These are phyloP conservation scores for Arthrobotrys conoides DNA, from an alignment of 2,329 filamentous ascomycete species.

Conservation along the genomic window DNA sequence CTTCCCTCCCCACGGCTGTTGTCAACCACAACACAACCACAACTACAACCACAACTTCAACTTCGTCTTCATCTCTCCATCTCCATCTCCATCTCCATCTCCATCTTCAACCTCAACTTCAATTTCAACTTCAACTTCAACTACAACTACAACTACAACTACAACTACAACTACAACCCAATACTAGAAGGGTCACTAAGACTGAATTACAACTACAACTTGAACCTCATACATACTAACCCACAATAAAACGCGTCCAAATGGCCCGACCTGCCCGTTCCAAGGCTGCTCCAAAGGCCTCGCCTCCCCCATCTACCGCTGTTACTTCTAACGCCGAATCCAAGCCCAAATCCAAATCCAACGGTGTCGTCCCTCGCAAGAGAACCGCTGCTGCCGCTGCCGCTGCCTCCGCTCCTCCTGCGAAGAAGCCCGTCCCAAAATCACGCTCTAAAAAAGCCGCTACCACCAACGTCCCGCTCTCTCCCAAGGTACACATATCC, in stretches of 20 bases:
- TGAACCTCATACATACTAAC: neutral
- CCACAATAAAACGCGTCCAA: constrained; percentile 1
- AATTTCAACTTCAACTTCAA: too few relatives aligned
- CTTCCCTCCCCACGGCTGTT: too few relatives aligned
- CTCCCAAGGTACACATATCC: constrained; percentile 36
- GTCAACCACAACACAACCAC: too few relatives aligned
- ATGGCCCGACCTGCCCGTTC: constrained; percentile 27
- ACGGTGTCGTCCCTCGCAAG: constrained; percentile 59
- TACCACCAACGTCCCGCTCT: constrained; percentile 30
- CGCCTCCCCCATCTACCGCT: constrained; percentile 60
- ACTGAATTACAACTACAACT: too few relatives aligned
- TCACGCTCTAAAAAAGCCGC: constrained; percentile 57
- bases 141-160: too few relatives aligned
- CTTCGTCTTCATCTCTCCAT: too few relatives aligned
- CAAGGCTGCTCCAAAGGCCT: constrained; percentile 27
- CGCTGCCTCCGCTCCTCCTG: constrained; percentile 60
- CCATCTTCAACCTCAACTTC: too few relatives aligned
- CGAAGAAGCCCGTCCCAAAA: constrained; percentile 62
- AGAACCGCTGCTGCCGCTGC: constrained; percentile 59
- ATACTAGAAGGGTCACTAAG: too few relatives aligned
- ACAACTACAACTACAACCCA: too few relatives aligned
- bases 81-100: too few relatives aligned
- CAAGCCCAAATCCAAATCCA: constrained; percentile 33
- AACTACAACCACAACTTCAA: too few relatives aligned
- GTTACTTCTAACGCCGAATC: constrained; percentile 58